Base-by-base conservation (phyloP, 2,329 filamentous ascomycete genomes). In the Colletotrichum sp. region DNA sequence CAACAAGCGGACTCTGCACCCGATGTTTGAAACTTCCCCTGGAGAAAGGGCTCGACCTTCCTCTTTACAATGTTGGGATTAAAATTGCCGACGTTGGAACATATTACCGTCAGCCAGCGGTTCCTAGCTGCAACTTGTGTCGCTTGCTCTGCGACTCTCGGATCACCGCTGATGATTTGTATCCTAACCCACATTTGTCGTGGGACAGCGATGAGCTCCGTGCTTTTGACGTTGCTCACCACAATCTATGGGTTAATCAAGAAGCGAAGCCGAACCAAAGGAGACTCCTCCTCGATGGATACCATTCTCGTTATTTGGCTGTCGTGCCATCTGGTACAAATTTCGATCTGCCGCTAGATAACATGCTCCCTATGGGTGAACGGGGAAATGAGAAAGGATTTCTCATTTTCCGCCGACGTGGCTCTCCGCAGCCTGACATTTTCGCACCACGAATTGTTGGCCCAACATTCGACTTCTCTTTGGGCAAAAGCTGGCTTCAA, bases 301-400 rank as follows among this genome's bases (percentile, higher is more conserved):
- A 21, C 2, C 0, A 55, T 4, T 15, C 0, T 26, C 52, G 52
- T 9, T 26, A 57, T 10, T 15, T 57, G 1, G 52, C 52, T 16
- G 15, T 57, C n/a, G 24, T 43, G 39, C 39, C 39, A 43, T 43
- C 16, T 0, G 39, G 39, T 9, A 18, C 36, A 1, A 7, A 39
- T 39, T 6, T 26, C 26, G 5, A 26, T 26, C 5, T 6, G 6
- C 15, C 36, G 28, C 3, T 3, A 36, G 7, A 6, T 15, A 36
- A 36, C 6, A 36, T 13, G 34, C 0, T 1, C 5, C 1, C 3
- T 36, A 16, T 36, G 13, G 34, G 34, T 1, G 30, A 32, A 6
- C 2, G 1, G 34, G 13, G 39, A 1, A 0, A n/a, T 5, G 2
- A n/a, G 12, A 12, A 26, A 16, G n/a, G 24, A 2, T 57, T 21